Evolutionary conservation across 2,329 filamentous ascomycete genomes (phyloP).

Genomic region (Hypoxylon sp.): DNA sequence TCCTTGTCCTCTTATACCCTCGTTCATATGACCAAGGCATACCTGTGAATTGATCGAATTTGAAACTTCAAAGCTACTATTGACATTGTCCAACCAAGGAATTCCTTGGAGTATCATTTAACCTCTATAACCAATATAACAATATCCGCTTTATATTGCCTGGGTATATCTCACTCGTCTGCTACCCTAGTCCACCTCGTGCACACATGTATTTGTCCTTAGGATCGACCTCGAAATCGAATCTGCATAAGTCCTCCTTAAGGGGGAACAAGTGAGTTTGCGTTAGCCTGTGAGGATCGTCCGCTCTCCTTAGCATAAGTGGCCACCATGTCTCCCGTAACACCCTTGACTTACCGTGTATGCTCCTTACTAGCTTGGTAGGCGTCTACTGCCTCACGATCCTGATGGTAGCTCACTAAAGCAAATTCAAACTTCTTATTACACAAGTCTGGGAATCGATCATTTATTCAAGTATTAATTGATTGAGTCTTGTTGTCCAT

Average conservation of each 20-base stretch:
- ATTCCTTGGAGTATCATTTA: too few relatives aligned
- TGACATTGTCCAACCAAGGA: too few relatives aligned
- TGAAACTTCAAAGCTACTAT: neutral
- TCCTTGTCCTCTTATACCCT: too few relatives aligned
- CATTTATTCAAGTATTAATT: too few relatives aligned
- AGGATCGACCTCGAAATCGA: slow-evolving; percentile 62
- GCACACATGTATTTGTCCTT: slow-evolving; percentile 29
- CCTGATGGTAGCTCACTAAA: slow-evolving; percentile 64
- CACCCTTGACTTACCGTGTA: slow-evolving; percentile 56
- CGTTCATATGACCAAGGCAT: neutral
- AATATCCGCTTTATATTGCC: too few relatives aligned
- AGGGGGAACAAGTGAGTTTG: slow-evolving; percentile 65
- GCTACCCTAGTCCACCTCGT: neutral
- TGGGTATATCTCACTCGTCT: too few relatives aligned
- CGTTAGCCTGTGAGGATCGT: slow-evolving; percentile 59
- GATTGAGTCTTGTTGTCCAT: too few relatives aligned
- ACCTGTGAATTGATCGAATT: neutral
- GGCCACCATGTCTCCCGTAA: neutral
- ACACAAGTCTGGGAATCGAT: too few relatives aligned
- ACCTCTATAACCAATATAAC: too few relatives aligned
- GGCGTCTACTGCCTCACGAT: slow-evolving; percentile 59
- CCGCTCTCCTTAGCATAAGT: neutral
- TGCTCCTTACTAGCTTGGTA: slow-evolving; percentile 68
- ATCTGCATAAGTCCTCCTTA: slow-evolving; percentile 65
- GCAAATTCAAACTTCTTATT: slow-evolving; percentile 66